Percentiles rank a stretch among this genome's conserved stretches.
These are phyloP conservation scores for Colletotrichum camelliae DNA, from an alignment of 2,329 filamentous ascomycete species.

Conservation along the genomic window DNA sequence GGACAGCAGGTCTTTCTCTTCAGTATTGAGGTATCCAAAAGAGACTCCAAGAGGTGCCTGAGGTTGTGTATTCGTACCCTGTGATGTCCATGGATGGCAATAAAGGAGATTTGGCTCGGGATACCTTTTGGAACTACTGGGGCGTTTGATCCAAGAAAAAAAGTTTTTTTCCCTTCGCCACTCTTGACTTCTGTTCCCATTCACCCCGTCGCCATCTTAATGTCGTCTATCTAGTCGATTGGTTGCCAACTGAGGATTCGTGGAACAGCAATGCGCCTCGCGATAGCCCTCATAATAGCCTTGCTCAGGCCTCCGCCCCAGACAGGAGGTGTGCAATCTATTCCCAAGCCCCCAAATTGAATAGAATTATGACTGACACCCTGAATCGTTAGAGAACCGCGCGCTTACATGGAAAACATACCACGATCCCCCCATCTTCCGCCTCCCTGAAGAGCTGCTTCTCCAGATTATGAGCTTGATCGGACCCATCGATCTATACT, in stretches of 20 bases:
- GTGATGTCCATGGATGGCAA: not conserved
- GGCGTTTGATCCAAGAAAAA: not conserved
- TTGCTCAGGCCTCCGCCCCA: not conserved
- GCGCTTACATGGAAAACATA: not conserved
- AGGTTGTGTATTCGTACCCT: not conserved
- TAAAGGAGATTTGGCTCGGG: not conserved
- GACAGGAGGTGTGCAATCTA: not conserved
- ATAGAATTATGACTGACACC: not conserved
- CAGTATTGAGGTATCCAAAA: not conserved
- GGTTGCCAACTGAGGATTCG: not conserved
- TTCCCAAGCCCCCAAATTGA: not conserved
- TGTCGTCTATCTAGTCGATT: not conserved
- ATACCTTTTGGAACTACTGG: not conserved
- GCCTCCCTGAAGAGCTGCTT: not conserved
- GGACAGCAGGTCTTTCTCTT: not conserved
- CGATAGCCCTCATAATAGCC: not conserved
- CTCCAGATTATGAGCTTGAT: not conserved
- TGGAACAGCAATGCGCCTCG: not conserved
- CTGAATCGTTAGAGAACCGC: not conserved
- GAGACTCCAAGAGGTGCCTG: not conserved
- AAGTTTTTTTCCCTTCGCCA: not conserved
- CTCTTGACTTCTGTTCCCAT: not conserved
- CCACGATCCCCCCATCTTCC: accelerated
- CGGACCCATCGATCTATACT: not conserved
- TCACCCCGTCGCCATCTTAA: not conserved